These are phyloP conservation scores for Asterophora parasitica DNA, from an alignment of 768 basidiomycete species.

Conservation along the genomic window DNA sequence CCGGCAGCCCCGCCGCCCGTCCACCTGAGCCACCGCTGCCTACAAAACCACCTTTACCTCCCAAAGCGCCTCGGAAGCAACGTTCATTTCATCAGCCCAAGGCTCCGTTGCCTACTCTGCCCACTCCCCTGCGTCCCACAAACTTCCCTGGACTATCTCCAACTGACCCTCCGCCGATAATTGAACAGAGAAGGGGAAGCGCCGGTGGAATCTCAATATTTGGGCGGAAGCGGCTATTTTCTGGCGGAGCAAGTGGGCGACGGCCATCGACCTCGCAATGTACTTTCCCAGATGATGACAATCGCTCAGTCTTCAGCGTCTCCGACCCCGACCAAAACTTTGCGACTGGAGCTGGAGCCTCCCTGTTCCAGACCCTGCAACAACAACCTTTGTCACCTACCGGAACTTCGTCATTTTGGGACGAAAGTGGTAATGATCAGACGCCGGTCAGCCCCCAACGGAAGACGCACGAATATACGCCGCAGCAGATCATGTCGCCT, in stretches of 20 bases:
- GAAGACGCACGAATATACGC: constrained; percentile 42
- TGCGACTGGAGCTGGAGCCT: constrained; percentile 4
- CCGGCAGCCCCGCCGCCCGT: constrained; percentile 22
- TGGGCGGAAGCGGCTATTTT: constrained; percentile 58
- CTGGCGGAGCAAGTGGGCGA: constrained; percentile 42
- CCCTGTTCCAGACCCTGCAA: constrained; percentile 22
- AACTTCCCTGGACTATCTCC: constrained; percentile 25
- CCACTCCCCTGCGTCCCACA: constrained; percentile 31
- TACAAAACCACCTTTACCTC: constrained; percentile 27
- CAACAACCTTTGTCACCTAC: constrained; percentile 20
- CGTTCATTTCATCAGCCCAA: constrained; percentile 61
- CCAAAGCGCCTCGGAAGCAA: constrained; percentile 45
- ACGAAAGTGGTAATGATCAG: constrained; percentile 36
- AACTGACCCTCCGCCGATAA: constrained; percentile 8
- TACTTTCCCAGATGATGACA: constrained; percentile 45
- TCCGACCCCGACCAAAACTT: constrained; percentile 34
- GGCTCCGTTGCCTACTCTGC: constrained; percentile 49
- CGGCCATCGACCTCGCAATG: constrained; percentile 49
- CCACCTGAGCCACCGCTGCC: constrained; percentile 24
- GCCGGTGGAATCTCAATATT: constrained; percentile 23
- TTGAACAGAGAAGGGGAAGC: constrained; percentile 26
- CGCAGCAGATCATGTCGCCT: constrained; percentile 64
- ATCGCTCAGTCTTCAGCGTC: constrained; percentile 49
- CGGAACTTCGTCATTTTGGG: constrained; percentile 41
- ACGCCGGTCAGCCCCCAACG: constrained; percentile 31